These are phyloP conservation scores for Bromus sterilis DNA, from an alignment of 176 grass and related monocot genomes.

Conservation along the genomic window DNA sequence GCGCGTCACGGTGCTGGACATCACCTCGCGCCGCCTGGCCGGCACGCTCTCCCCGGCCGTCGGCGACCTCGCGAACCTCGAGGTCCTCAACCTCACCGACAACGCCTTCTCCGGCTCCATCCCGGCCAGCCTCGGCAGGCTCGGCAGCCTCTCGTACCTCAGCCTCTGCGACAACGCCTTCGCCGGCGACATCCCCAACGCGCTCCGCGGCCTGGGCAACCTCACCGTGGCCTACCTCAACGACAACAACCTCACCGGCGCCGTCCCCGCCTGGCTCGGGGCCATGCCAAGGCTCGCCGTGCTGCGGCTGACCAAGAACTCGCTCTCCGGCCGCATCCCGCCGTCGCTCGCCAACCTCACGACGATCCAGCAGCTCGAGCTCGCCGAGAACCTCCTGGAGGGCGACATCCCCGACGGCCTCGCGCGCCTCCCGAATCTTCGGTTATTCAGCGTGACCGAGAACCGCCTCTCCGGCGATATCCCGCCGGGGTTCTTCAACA, in stretches of 20 bases:
- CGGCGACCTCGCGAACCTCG: not conserved
- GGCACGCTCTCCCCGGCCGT: not conserved
- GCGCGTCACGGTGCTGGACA: not conserved
- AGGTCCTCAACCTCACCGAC: not conserved
- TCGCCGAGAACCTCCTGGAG: not conserved
- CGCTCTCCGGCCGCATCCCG: constrained; percentile 10
- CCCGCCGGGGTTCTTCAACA: constrained; percentile 21
- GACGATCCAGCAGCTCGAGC: not conserved
- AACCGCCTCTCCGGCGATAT: constrained; percentile 20
- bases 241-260: not conserved
- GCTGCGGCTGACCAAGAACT: not conserved
- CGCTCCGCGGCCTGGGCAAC: not conserved
- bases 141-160: not conserved
- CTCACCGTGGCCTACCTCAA: not conserved
- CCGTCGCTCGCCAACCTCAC: not conserved
- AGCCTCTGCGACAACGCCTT: constrained; percentile 24
- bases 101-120: not conserved
- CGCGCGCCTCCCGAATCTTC: not conserved
- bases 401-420: not conserved
- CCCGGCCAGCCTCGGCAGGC: not conserved
- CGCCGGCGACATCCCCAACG: not conserved
- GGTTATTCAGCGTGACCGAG: not conserved
- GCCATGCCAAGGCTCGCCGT: not conserved
- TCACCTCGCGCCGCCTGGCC: not conserved
- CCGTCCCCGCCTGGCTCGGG: not conserved